Conservation (phyloP, 768 basidiomycete genomes). For the Tephrocybe sp. region DNA sequence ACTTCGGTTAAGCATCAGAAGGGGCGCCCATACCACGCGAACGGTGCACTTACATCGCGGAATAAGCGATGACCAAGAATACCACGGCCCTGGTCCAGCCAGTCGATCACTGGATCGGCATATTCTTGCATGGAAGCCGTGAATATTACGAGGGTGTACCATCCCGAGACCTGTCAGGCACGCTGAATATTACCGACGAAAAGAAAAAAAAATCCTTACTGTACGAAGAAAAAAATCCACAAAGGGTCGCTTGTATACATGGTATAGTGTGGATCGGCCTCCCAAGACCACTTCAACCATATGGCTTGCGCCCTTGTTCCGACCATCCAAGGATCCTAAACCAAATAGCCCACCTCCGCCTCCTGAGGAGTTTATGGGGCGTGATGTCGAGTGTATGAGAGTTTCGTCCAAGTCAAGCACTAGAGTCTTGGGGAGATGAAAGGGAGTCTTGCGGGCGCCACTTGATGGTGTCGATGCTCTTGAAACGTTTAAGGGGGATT, state of each 20-base stretch:
- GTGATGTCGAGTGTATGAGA: constrained; percentile 94
- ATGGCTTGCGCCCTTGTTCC: constrained; percentile 74
- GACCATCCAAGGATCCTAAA: constrained; percentile 47
- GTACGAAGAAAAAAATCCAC: constrained; percentile 94
- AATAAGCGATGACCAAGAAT: constrained; percentile 89
- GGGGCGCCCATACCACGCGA: not conserved
- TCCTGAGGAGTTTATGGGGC: constrained; percentile 55
- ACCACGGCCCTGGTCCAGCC: constrained; percentile 94
- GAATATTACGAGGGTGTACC: constrained; percentile 99
- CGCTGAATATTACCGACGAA: constrained; percentile 12
- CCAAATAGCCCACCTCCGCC: constrained; percentile 63
- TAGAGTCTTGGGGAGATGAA: constrained; percentile 88
- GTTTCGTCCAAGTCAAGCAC: constrained; percentile 99
- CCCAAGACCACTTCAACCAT: constrained; percentile 92
- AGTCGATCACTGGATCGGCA: constrained; percentile 99
- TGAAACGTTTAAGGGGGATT: constrained; percentile 27
- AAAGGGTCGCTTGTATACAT: constrained; percentile 98
- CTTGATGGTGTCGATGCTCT: constrained; percentile 53
- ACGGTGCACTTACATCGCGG: constrained; percentile 72
- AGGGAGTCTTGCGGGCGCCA: constrained; percentile 59
- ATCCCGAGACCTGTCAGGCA: constrained; percentile 77
- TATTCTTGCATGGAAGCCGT: constrained; percentile 99
- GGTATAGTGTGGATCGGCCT: constrained; percentile 89
- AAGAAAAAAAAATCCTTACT: constrained; percentile 40
- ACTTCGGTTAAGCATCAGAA: constrained; percentile 43